These are phyloP conservation scores for Cystobasidium sp. DNA, from an alignment of 1,284 basidiomycete species.

Conservation along the genomic window DNA sequence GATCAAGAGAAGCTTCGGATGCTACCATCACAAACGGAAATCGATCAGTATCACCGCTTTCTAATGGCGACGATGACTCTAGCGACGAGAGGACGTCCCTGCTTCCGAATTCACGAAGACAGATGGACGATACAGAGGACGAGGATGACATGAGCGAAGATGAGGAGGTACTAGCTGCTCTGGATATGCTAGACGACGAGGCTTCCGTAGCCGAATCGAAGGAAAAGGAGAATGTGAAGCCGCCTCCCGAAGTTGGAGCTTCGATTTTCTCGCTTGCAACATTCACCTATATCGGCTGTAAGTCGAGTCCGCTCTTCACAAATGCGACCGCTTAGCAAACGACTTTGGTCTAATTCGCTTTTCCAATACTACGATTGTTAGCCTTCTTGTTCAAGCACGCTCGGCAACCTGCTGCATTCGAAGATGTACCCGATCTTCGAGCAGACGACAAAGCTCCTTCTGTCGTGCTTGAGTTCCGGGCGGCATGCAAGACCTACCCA, in stretches of 20 bases:
- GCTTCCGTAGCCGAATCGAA: slow-evolving; percentile 6
- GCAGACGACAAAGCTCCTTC: slow-evolving; percentile 62
- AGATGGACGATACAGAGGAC: slow-evolving; percentile 30
- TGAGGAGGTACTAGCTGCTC: slow-evolving; percentile 1
- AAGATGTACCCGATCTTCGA: slow-evolving; percentile 61
- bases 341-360: neutral
- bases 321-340: neutral
- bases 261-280: slow-evolving; percentile 56
- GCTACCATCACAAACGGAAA: slow-evolving; percentile 1
- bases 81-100: slow-evolving; percentile 13
- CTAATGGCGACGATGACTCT: neutral
- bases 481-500: slow-evolving; percentile 46
- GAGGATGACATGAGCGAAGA: slow-evolving; percentile 10
- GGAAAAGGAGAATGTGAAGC: neutral
- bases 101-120: slow-evolving; percentile 10
- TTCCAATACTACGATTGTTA: slow-evolving; percentile 11
- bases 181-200: slow-evolving; percentile 33
- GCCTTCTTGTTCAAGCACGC: slow-evolving; percentile 60
- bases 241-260: slow-evolving; percentile 49
- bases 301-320: slow-evolving; percentile 43
- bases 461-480: slow-evolving; percentile 58
- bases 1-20: neutral
- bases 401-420: slow-evolving; percentile 57
- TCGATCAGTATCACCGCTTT: neutral
- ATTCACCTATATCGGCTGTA: slow-evolving; percentile 58